phyloP scores from a whole-genome alignment of 148 eudicot species.

The Nepenthes mirabilis region DNA sequence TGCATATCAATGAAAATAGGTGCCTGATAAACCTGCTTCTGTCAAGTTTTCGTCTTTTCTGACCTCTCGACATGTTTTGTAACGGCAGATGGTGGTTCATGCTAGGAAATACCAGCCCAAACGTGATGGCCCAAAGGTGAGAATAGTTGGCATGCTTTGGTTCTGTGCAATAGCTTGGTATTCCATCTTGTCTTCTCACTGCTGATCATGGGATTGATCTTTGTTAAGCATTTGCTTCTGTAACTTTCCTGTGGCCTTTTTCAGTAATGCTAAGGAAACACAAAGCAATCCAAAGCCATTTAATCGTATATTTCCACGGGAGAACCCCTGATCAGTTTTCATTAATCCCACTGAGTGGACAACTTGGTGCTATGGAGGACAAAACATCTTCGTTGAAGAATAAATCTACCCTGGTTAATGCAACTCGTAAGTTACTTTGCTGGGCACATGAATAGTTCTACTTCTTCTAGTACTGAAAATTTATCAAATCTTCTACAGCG shows the following conservation, averaged over 20 bases:
- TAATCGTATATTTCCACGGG: conserved; percentile 22
- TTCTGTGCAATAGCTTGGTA: neutral
- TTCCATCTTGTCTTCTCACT: conserved; percentile 1
- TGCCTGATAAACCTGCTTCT: conserved; percentile 29
- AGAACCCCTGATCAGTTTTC: conserved; percentile 38
- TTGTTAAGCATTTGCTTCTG: neutral
- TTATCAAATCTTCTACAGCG: neutral
- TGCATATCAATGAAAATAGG: conserved; percentile 17
- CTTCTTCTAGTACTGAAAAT: neutral
- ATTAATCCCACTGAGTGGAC: conserved; percentile 13
- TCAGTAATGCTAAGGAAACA: neutral
- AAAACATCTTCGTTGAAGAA: conserved; percentile 10
- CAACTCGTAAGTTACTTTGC: neutral
- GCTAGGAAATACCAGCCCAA: conserved; percentile 33
- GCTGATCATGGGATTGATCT: neutral
- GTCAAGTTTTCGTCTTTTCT: conserved; percentile 26
- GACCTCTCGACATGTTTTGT: conserved; percentile 29
- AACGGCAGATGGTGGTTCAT: conserved; percentile 16
- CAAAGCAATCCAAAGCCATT: too few species aligned
- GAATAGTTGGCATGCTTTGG: conserved; percentile 2
- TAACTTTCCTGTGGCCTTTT: conserved; percentile 40
- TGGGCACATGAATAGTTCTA: neutral
- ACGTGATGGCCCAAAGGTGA: conserved; percentile 47
- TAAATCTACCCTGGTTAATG: neutral
- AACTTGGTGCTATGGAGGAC: conserved; percentile 3